These are phyloP conservation scores for Pseudocercospora macadamiae DNA, from an alignment of 2,329 filamentous ascomycete genomes.

Conservation along the genomic window DNA sequence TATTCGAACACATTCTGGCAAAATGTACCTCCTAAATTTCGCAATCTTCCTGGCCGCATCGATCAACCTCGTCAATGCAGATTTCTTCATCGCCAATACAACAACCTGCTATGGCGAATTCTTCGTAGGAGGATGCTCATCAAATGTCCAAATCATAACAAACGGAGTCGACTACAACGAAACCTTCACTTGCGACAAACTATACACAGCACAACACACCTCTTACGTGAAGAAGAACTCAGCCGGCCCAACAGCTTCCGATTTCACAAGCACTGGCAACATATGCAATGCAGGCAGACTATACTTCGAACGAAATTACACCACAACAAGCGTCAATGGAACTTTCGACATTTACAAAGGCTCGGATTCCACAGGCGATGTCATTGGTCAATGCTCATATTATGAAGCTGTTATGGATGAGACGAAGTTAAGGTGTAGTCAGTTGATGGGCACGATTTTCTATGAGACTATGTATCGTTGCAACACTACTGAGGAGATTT, in stretches of 20 bases:
- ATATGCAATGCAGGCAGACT: slow-evolving; percentile 17
- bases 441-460: slow-evolving; percentile 17
- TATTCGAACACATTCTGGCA: background rate
- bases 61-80: slow-evolving; percentile 1
- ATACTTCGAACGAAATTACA: slow-evolving; percentile 15
- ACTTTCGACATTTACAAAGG: slow-evolving; percentile 21
- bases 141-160: slow-evolving; percentile 19
- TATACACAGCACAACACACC: slow-evolving; percentile 7
- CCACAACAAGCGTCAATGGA: slow-evolving; percentile 12
- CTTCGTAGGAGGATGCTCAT: slow-evolving; percentile 12
- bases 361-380: slow-evolving; percentile 13
- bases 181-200: slow-evolving; percentile 15
- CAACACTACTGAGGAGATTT: slow-evolving; percentile 16
- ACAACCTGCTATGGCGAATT: slow-evolving; percentile 22
- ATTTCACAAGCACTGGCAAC: slow-evolving; percentile 18
- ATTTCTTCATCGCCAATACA: slow-evolving; percentile 24
- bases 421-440: slow-evolving; percentile 15
- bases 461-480: slow-evolving; percentile 14
- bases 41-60: background rate
- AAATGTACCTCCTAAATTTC: background rate
- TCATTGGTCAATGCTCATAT: slow-evolving; percentile 14
- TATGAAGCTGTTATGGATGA: slow-evolving; percentile 9
- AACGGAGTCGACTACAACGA: slow-evolving; percentile 14
- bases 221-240: slow-evolving; percentile 14
- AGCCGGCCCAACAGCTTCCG: background rate